A percentile compares a stretch with the other conserved stretches of the same genome.
phyloP scores from a whole-genome alignment of 1,139 yeast genomes.

The Debaryomyces singareniensis region DNA sequence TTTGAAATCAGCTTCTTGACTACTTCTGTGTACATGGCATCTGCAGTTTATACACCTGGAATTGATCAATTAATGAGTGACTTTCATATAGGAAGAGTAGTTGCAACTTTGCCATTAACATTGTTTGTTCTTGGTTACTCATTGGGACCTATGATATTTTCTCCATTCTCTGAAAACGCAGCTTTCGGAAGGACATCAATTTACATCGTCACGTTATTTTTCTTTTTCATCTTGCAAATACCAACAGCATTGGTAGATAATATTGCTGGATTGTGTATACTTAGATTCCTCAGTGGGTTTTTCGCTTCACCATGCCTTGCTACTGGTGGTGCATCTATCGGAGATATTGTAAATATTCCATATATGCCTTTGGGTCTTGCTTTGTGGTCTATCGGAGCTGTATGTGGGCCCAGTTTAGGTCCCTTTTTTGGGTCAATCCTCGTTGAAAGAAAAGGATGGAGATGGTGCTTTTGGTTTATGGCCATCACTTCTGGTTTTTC shows the following conservation, averaged over 20 bases:
- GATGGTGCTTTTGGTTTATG: conserved; percentile 42
- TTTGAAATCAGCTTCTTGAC: conserved; percentile 17
- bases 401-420: conserved; percentile 28
- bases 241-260: conserved; percentile 25
- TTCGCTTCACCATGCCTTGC: conserved; percentile 32
- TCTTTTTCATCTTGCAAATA: conserved; percentile 28
- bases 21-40: conserved; percentile 19
- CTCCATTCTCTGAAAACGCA: conserved; percentile 47
- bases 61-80: conserved; percentile 30
- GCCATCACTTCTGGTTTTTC: conserved; percentile 28
- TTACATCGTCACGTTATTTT: conserved; percentile 22
- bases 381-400: conserved; percentile 25
- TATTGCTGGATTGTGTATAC: conserved; percentile 25
- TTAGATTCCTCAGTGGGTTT: conserved; percentile 28
- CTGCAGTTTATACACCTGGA: conserved; percentile 26
- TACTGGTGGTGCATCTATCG: conserved; percentile 33
- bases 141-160: conserved; percentile 46
- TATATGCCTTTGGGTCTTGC: conserved; percentile 22
- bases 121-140: conserved; percentile 49
- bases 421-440: conserved; percentile 27
- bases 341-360: conserved; percentile 20
- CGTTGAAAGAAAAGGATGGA: conserved; percentile 26
- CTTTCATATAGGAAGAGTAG: conserved; percentile 36
- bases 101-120: conserved; percentile 38
- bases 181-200: conserved; percentile 48